These are phyloP conservation scores for Sclerotinia borealis DNA, from an alignment of 2,329 filamentous ascomycete genomes.

Conservation along the genomic window DNA sequence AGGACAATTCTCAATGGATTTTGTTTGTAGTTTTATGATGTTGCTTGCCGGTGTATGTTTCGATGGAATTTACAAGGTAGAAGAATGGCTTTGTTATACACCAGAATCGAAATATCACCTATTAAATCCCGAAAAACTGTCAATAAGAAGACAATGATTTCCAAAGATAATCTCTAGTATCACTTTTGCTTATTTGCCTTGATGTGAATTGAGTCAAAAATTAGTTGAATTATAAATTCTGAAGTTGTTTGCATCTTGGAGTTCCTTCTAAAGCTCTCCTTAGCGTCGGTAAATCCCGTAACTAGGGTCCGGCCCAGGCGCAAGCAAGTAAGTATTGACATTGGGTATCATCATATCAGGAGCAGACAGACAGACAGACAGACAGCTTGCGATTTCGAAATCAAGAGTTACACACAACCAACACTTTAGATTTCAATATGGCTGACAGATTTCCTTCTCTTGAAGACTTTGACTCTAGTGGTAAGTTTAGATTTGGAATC, in stretches of 20 bases:
- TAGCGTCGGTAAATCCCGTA: slow-evolving; percentile 13
- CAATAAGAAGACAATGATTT: neutral
- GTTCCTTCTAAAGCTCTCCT: slow-evolving; percentile 4
- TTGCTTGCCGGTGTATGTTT: slow-evolving; percentile 1
- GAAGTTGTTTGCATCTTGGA: neutral
- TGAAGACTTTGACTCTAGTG: slow-evolving; percentile 52
- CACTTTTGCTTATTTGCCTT: neutral
- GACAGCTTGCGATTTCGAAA: slow-evolving; percentile 13
- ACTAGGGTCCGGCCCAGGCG: neutral
- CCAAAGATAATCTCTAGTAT: neutral
- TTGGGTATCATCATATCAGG: neutral
- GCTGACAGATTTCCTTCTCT: slow-evolving; percentile 55
- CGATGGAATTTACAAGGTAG: neutral
- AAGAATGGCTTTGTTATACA: slow-evolving; percentile 2
- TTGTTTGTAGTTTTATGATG: slow-evolving; percentile 1
- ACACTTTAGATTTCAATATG: slow-evolving; percentile 36
- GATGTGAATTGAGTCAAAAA: neutral
- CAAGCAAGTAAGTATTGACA: slow-evolving; percentile 1
- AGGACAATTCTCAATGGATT: neutral
- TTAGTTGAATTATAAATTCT: slow-evolving; percentile 2
- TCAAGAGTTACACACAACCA: slow-evolving; percentile 8
- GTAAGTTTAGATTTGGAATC: slow-evolving; percentile 23
- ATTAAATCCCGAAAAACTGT: neutral
- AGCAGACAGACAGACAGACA: slow-evolving; percentile 5
- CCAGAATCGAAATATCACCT: neutral